These are phyloP conservation scores for Sphaerostilbella broomeana DNA, from an alignment of 2,329 filamentous ascomycete species.

Conservation along the genomic window DNA sequence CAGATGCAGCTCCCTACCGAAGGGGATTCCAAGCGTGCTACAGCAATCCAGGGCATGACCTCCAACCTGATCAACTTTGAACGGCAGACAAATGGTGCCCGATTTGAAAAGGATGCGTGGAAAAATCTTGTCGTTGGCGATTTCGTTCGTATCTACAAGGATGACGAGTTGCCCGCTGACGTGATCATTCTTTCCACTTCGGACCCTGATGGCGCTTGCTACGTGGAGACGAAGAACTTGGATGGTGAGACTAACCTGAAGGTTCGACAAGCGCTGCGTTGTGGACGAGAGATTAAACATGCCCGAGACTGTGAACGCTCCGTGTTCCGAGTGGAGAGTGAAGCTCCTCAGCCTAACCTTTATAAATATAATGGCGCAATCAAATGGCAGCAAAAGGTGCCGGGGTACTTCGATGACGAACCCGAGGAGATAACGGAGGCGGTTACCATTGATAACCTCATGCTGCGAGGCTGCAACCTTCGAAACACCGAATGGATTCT, in stretches of 20 bases:
- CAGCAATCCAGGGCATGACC: constrained; percentile 40
- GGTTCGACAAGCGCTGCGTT: constrained; percentile 83
- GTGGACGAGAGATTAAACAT: constrained; percentile 74
- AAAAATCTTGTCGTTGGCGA: constrained; percentile 94
- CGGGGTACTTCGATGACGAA: constrained; percentile 53
- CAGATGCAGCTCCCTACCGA: constrained; percentile 35
- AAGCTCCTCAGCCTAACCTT: constrained; percentile 84
- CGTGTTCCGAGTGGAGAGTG: constrained; percentile 83
- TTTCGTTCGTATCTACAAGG: constrained; percentile 92
- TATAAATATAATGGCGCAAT: constrained; percentile 92
- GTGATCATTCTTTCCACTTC: constrained; percentile 89
- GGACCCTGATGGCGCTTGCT: constrained; percentile 88
- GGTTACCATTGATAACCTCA: constrained; percentile 88
- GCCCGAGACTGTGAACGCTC: constrained; percentile 87
- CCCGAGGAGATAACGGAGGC: constrained; percentile 81
- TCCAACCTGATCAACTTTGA: constrained; percentile 65
- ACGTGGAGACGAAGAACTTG: constrained; percentile 96
- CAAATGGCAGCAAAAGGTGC: constrained; percentile 72
- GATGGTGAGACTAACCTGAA: constrained; percentile 98
- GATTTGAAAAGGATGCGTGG: constrained; percentile 91
- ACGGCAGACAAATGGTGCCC: constrained; percentile 59
- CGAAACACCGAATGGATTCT: constrained; percentile 96
- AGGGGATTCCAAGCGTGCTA: constrained; percentile 27
- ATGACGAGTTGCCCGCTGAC: constrained; percentile 92
- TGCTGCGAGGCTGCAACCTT: constrained; percentile 87